These are phyloP conservation scores for Leishmania aethiopica DNA, from an alignment of 208 protist genomes.

Conservation along the genomic window DNA sequence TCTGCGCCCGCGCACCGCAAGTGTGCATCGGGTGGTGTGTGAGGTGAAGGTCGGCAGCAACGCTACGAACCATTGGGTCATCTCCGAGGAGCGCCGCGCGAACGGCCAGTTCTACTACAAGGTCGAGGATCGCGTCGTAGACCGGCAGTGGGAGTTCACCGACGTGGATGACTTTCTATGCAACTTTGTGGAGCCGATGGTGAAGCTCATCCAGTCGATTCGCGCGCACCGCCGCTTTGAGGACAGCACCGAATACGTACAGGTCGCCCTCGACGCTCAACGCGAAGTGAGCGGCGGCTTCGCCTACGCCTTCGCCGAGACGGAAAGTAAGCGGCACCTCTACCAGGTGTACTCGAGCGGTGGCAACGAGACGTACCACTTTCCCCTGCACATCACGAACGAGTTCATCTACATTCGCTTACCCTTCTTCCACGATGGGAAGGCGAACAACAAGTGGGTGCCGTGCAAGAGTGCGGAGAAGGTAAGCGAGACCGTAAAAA, in stretches of 20 bases:
- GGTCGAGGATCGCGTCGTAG: constrained; percentile 60
- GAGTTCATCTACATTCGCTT: constrained; percentile 76
- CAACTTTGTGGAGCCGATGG: constrained; percentile 67
- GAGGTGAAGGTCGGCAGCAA: constrained; percentile 76
- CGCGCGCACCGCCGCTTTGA: constrained; percentile 76
- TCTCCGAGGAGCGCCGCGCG: constrained; percentile 66
- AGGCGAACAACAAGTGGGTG: constrained; percentile 57
- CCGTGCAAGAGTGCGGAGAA: constrained; percentile 79
- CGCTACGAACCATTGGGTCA: constrained; percentile 70
- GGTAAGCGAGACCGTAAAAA: constrained; percentile 80
- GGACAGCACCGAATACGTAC: constrained; percentile 55
- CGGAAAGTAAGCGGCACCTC: constrained; percentile 38
- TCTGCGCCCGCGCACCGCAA: constrained; percentile 51
- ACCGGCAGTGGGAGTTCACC: constrained; percentile 52
- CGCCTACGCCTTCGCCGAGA: constrained; percentile 78
- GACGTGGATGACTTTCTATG: constrained; percentile 82
- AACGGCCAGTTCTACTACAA: constrained; percentile 74
- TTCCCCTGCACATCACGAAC: constrained; percentile 77
- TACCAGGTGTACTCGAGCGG: constrained; percentile 74
- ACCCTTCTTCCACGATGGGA: constrained; percentile 42
- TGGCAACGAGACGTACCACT: constrained; percentile 52
- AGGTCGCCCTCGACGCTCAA: constrained; percentile 54
- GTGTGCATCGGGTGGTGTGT: constrained; percentile 54
- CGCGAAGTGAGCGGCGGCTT: constrained; percentile 43
- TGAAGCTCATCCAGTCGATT: constrained; percentile 53